Percentiles rank a stretch among this genome's conserved stretches.
phyloP scores from a whole-genome alignment of 352 stramenopile genomes.

The Plasmopara viticola region DNA sequence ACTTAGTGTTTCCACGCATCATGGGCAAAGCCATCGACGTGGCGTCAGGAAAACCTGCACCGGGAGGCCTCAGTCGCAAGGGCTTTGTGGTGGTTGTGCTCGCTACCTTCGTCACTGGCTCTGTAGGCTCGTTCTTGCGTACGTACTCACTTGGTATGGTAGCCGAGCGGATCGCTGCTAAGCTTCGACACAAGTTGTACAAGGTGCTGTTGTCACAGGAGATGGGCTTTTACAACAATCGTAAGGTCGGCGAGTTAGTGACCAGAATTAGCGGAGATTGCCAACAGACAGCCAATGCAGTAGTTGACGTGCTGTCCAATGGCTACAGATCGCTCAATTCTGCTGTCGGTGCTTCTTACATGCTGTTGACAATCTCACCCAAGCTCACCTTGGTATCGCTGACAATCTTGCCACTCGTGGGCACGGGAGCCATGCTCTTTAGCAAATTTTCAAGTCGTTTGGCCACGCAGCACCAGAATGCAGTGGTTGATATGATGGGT shows the following conservation, averaged over 20 bases:
- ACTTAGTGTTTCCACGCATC: conserved; percentile 84
- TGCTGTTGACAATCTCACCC: conserved; percentile 86
- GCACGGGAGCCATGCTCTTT: conserved; percentile 73
- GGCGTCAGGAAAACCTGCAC: conserved; percentile 64
- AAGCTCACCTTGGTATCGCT: conserved; percentile 87
- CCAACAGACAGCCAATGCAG: conserved; percentile 83
- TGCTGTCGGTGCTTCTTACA: conserved; percentile 79
- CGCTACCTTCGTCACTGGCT: conserved; percentile 77
- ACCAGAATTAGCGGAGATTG: conserved; percentile 82
- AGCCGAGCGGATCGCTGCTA: conserved; percentile 73
- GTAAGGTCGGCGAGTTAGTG: conserved; percentile 83
- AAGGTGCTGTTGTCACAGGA: conserved; percentile 73
- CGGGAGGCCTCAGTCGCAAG: conserved; percentile 66
- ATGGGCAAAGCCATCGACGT: conserved; percentile 87
- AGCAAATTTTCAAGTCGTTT: conserved; percentile 78
- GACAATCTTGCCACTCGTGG: conserved; percentile 71
- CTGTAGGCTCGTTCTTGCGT: conserved; percentile 81
- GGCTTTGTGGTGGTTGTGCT: conserved; percentile 83
- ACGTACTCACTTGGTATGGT: conserved; percentile 88
- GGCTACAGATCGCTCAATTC: conserved; percentile 87
- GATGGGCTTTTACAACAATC: conserved; percentile 74
- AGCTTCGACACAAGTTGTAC: conserved; percentile 74
- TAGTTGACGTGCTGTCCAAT: conserved; percentile 83
- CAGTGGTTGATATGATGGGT: conserved; percentile 63
- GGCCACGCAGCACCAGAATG: conserved; percentile 74